Percentiles rank a stretch among this genome's conserved stretches.
phyloP scores from a whole-genome alignment of 2,329 filamentous ascomycete species.

The Stromatinia cepivora region DNA sequence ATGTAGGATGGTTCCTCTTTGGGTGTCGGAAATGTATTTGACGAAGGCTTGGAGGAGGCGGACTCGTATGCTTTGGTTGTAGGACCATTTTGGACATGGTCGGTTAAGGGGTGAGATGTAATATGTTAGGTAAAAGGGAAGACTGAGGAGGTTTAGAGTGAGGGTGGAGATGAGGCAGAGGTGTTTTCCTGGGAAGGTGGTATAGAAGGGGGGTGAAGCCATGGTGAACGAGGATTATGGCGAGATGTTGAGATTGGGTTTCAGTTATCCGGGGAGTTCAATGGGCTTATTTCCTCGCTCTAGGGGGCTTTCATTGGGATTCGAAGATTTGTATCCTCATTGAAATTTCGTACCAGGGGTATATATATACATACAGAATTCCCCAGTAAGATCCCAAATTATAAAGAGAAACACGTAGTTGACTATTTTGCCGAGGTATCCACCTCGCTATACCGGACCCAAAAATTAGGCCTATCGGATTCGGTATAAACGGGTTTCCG shows the following conservation, averaged over 20 bases:
- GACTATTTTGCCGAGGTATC: too few relatives aligned
- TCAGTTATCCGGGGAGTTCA: fast-evolving
- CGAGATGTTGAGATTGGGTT: not conserved
- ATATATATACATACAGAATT: too few relatives aligned
- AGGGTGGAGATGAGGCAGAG: not conserved
- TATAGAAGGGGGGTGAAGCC: not conserved
- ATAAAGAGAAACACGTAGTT: too few relatives aligned
- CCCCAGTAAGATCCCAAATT: too few relatives aligned
- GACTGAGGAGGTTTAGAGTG: not conserved
- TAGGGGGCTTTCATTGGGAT: too few relatives aligned
- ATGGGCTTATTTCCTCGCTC: not conserved
- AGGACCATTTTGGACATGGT: constrained; percentile 16
- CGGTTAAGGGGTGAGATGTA: constrained; percentile 5
- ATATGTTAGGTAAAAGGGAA: constrained; percentile 21
- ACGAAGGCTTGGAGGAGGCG: constrained; percentile 5
- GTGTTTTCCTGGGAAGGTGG: constrained; percentile 9
- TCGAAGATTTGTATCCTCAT: too few relatives aligned
- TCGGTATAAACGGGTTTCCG: too few relatives aligned
- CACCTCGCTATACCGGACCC: too few relatives aligned
- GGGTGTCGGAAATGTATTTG: not conserved
- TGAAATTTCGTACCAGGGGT: too few relatives aligned
- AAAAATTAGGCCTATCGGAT: too few relatives aligned
- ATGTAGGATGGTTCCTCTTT: not conserved
- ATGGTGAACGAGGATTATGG: not conserved
- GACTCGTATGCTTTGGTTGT: constrained; percentile 12